Evolutionary conservation across 352 stramenopile species (phyloP), one percentile per base, ranked within the genome.

Genomic region (Pythium coloratum): DNA sequence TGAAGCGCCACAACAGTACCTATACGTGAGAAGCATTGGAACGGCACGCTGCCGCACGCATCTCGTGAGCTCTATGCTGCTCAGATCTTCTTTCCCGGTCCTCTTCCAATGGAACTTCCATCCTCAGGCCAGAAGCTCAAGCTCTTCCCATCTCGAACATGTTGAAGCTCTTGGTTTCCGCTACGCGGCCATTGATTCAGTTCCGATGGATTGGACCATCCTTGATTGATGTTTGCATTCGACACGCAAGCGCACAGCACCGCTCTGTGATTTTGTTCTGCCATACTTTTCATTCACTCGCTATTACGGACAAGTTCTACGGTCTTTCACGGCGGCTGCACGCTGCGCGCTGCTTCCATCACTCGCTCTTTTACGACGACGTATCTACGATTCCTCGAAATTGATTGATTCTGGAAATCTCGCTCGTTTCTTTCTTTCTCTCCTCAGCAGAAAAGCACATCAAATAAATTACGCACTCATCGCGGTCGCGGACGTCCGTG

Each of bases 381-480:
- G 42, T 49, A 49, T 49, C 46, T 53, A 32, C 44, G 44, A 26
- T 50, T 50, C 44, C 46, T 30, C 46, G 7, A 3, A 4, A 33
- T 16, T 32, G 6, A 9, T 16, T 53, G 46, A 9, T 53, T 26
- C 10, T 12, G 44, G 7, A 28, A 50, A 26, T 14, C 20, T 53
- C n/a, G 9, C n/a, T 30, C 7, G 28, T 30, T 30, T 30, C 28
- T 30, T 53, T 53, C 8, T 16, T 12, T 50, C 18, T 16, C 46
- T 12, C 18, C 54, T 64, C 61, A 65, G 61, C 18, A 51, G 18
- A 51, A 30, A 30, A 26, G 47, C 20, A 68, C 62, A 62, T 64
- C 56, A 55, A 30, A 70, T 70, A 70, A 70, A 55, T 70, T 70
- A 70, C 64, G 64, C 64, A 70, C 64, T 70, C 57, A 57, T 61